These are phyloP conservation scores for Salvia splendens DNA, from an alignment of 257 asterid species.

Conservation along the genomic window DNA sequence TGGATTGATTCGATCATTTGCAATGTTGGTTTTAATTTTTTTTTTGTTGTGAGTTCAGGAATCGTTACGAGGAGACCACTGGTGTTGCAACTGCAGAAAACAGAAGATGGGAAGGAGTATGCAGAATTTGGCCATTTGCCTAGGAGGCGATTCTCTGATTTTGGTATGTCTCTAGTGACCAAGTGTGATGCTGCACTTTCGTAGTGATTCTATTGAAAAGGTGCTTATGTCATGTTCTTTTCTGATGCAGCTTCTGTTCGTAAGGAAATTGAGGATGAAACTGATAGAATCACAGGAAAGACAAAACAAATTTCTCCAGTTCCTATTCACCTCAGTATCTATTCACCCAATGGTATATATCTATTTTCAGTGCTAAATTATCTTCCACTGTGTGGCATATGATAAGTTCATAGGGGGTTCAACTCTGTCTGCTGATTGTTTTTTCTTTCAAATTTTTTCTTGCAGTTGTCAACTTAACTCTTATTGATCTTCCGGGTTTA, in stretches of 20 bases:
- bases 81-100: constrained; percentile 86
- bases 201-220: constrained; percentile 3
- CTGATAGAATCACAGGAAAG: constrained; percentile 92
- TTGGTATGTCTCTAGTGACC: constrained; percentile 49
- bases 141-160: constrained; percentile 65
- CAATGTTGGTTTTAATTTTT: not conserved
- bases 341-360: constrained; percentile 78
- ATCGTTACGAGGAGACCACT: constrained; percentile 94
- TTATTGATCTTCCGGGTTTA: constrained; percentile 94
- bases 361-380: not conserved
- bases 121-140: constrained; percentile 93
- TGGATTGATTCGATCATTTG: constrained; percentile 7
- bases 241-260: constrained; percentile 68
- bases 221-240: constrained; percentile 14
- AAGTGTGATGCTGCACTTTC: constrained; percentile 4
- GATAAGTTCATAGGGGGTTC: constrained; percentile 2
- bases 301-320: constrained; percentile 83
- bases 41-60: constrained; percentile 43
- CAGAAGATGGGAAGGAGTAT: constrained; percentile 73
- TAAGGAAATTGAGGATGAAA: constrained; percentile 88
- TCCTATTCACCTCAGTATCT: constrained; percentile 94
- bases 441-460: constrained; percentile 14
- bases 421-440: constrained; percentile 12
- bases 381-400: constrained; percentile 2
- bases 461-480: constrained; percentile 91